Evolutionary conservation across 768 basidiomycete genomes (phyloP), one percentile per base, ranked within the genome.

Genomic region (Termitomyces sp.): DNA sequence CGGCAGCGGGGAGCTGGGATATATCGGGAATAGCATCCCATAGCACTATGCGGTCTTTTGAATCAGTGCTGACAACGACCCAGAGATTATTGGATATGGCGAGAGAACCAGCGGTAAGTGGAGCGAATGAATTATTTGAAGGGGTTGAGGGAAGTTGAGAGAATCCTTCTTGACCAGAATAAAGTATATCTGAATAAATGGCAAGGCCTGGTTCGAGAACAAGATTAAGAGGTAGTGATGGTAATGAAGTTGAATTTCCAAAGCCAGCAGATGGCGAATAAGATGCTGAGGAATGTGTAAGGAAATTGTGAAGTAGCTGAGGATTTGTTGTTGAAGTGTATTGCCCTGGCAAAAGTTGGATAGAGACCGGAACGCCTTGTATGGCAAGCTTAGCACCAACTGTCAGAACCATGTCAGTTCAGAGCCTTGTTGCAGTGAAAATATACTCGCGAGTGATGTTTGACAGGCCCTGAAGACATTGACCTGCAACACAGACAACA

Each of bases 401-500:
- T 94, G 61, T 42, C 17, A 37, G 25, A 55, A 57, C 56, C 58
- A 38, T 17, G 32, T 49, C 6, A 50, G 12, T 40, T 55, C 2
- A 48, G n/a, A 32, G 46, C 46, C 14, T 60, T 50, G 10, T 31
- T 5, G 56, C 4, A 48, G 48, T 56, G 4, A 49, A 46, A 17
- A 4, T 6, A n/a, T 3, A 74, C 77, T 38, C 60, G 86, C 89
- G 76, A 68, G 89, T 88, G 29, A 81, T 83, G 69, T 93, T 92
- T 37, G 89, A 85, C 74, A 76, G 83, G 60, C 92, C 92, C 73
- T 92, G 82, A 60, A 93, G 75, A 79, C 92, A 93, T 88, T 94
- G 91, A 67, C 91, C 91, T 71, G 91, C 88, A 89, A 91, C 78
- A 80, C 91, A 93, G 63, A 94, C 79, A 60, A 92, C 85, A 68